phyloP scores from a whole-genome alignment of 306 rosid genomes.

The Prunus padus region DNA sequence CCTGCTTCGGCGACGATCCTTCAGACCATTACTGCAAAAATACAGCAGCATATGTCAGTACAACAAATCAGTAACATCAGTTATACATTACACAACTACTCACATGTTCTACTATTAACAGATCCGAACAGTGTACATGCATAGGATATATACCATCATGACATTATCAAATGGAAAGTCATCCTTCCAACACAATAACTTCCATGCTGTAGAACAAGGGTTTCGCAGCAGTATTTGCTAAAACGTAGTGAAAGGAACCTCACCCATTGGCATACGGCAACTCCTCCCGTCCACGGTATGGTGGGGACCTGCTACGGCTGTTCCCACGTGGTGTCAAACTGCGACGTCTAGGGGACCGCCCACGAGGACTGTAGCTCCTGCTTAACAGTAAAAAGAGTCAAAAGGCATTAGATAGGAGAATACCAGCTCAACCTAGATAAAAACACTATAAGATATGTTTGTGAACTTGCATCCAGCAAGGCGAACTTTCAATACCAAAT shows the following conservation, averaged over 20 bases:
- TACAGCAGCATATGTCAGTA: constrained; percentile 3
- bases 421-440: not conserved
- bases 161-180: not conserved
- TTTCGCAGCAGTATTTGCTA: not conserved
- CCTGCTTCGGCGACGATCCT: constrained; percentile 91
- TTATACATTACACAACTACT: not conserved
- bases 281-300: constrained; percentile 85
- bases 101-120: not conserved
- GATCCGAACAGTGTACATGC: not conserved
- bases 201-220: not conserved
- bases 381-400: constrained; percentile 24
- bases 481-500: too few relatives aligned
- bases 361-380: constrained; percentile 96
- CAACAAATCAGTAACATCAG: constrained; percentile 16
- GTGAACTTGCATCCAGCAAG: not conserved
- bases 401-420: not conserved
- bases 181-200: not conserved
- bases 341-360: constrained; percentile 88
- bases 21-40: constrained; percentile 76
- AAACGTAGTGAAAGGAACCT: constrained; percentile 16
- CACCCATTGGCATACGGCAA: constrained; percentile 90
- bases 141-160: not conserved
- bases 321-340: constrained; percentile 90
- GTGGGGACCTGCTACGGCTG: constrained; percentile 92
- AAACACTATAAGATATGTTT: not conserved